Conservation (phyloP, 2,329 filamentous ascomycete genomes). For the Aspergillus pseudoviridinutans region DNA sequence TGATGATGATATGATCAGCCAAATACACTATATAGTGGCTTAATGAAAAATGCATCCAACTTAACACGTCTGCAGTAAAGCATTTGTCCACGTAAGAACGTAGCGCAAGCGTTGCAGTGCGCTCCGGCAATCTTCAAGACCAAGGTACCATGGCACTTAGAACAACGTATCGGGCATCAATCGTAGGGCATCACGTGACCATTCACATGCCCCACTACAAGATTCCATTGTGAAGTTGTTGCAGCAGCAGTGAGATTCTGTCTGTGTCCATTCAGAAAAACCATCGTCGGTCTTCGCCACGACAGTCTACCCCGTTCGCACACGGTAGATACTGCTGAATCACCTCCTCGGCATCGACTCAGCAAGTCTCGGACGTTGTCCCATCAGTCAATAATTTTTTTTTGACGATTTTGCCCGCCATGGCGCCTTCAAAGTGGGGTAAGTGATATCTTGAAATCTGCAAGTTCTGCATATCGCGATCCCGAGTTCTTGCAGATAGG, state of each 20-base stretch:
- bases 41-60: constrained; percentile 18
- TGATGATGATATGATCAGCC: constrained; percentile 23
- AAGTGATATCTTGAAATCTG: constrained; percentile 22
- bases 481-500: background rate
- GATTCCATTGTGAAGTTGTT: background rate
- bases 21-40: constrained; percentile 16
- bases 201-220: constrained; percentile 15
- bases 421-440: constrained; percentile 50
- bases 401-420: constrained; percentile 24
- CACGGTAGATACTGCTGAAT: background rate
- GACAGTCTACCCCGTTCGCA: background rate
- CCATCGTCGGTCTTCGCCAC: background rate
- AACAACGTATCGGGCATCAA: constrained; percentile 13
- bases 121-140: background rate
- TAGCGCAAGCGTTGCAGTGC: background rate
- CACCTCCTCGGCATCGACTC: background rate
- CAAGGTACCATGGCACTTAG: background rate
- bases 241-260: background rate
- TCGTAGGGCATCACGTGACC: constrained; percentile 12
- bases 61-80: background rate
- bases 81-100: background rate
- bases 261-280: background rate
- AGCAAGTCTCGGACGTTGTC: constrained; percentile 2
- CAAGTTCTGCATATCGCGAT: background rate
- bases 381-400: constrained; percentile 6